These are phyloP conservation scores for Hepatocystis sp. DNA, from an alignment of 169 alveolate species.

Conservation along the genomic window DNA sequence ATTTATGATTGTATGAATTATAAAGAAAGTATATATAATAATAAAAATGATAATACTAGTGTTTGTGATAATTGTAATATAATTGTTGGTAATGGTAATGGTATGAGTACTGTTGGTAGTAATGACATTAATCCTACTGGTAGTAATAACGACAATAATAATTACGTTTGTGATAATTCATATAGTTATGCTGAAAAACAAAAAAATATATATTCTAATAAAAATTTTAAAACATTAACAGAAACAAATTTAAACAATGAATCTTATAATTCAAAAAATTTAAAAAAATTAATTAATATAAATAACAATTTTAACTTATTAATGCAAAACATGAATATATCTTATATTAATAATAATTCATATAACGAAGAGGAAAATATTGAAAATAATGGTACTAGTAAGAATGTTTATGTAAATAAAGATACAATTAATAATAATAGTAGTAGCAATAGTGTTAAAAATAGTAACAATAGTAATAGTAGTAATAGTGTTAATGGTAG, in stretches of 20 bases:
- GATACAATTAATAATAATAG: not conserved
- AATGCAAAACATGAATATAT: slow-evolving; percentile 20
- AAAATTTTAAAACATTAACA: slow-evolving; percentile 1
- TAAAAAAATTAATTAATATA: slow-evolving; percentile 41
- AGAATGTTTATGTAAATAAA: not conserved
- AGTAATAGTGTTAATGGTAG: not conserved
- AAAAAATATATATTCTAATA: not conserved
- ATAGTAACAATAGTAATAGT: not conserved
- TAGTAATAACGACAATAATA: slow-evolving; percentile 1
- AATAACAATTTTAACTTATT: slow-evolving; percentile 42
- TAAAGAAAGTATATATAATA: slow-evolving; percentile 10
- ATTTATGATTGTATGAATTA: slow-evolving; percentile 4
- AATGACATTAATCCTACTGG: too few relatives aligned
- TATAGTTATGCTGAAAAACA: slow-evolving; percentile 14
- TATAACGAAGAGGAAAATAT: too few relatives aligned
- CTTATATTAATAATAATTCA: too few relatives aligned
- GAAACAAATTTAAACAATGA: slow-evolving; percentile 8
- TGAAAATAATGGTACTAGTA: not conserved
- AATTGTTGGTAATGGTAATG: not conserved
- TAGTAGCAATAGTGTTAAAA: not conserved
- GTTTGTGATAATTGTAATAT: too few relatives aligned
- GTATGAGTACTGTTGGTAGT: not conserved
- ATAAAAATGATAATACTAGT: not conserved
- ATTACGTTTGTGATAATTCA: slow-evolving; percentile 13
- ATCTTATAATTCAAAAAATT: slow-evolving; percentile 9